These are phyloP conservation scores for Curvularia verruculosa DNA, from an alignment of 2,329 filamentous ascomycete species.

Conservation along the genomic window DNA sequence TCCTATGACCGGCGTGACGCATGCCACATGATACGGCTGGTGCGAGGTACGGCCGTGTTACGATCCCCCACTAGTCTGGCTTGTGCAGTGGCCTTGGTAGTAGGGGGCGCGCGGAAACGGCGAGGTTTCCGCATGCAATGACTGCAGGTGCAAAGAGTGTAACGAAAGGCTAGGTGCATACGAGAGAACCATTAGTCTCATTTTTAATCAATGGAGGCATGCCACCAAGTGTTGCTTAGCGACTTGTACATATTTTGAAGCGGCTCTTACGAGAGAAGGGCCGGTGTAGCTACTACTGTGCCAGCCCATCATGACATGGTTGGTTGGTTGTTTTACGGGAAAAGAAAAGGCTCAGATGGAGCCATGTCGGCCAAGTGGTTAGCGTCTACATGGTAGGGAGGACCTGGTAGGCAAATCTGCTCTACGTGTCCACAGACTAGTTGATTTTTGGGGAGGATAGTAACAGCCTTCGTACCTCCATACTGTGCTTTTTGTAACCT, in stretches of 20 bases:
- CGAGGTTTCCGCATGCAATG: too few species aligned
- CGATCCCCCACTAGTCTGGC: not conserved
- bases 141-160: too few species aligned
- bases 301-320: not conserved
- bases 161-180: not conserved
- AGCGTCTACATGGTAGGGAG: not conserved
- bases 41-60: not conserved
- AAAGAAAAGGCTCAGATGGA: not conserved
- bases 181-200: not conserved
- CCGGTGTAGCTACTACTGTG: not conserved
- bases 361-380: not conserved
- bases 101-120: too few species aligned
- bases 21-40: not conserved
- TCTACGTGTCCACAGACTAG: not conserved
- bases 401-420: not conserved
- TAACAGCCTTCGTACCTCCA: not conserved
- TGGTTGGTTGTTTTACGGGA: not conserved
- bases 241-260: not conserved
- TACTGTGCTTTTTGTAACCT: not conserved
- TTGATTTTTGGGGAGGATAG: not conserved
- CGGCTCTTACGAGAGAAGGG: not conserved
- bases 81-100: not conserved
- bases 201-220: not conserved
- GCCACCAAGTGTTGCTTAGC: not conserved
- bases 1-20: not conserved